Base-by-base conservation (phyloP, 441 rosid species). In the Adansonia gregorii region DNA sequence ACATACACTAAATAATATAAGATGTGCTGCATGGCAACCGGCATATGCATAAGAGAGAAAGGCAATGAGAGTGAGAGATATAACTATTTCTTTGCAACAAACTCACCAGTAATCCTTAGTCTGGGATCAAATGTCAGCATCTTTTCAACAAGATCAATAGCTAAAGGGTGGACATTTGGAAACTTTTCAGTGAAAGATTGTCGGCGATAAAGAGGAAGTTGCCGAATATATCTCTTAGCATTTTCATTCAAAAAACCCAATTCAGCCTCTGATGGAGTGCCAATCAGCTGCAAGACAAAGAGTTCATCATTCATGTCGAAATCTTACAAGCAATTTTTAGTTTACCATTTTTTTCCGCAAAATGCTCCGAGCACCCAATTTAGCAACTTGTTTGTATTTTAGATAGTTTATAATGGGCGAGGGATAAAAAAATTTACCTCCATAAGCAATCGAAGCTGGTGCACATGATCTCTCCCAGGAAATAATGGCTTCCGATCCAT, bases 61-160 rank as follows among this genome's bases (percentile, higher is more conserved):
- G 72, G 35, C 1, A 31, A 31, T 3, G 35, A 68, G n/a, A 4
- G 10, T 0, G 15, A 4, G 41, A 48, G 35, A 68, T 0, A 20
- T 2, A 11, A 58, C 4, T 17, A 1, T 72, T 19, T 0, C 17
- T 55, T 39, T 41, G 52, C 64, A 51, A 51, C 10, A 52, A 65
- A 74, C 86, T 81, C 67, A 92, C 98, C 98, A 65, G 97, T 85
- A 76, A 94, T 88, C 85, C 98, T 91, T 80, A 20, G 82, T 66
- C 90, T 83, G n/a, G 97, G 93, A 85, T 94, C 98, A 81, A 95
- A 94, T 6, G 86, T 89, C 24, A 95, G 80, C 94, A 95, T 93
- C 91, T 87, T 95, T 80, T 95, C 94, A 73, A 92, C 84, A 39
- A 95, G 92, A 85, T 91, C 93, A 70, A 95, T 86, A 51, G 96